These are phyloP conservation scores for Paraurostyla sp. DNA, from an alignment of 73 alveolate species.

Conservation along the genomic window DNA sequence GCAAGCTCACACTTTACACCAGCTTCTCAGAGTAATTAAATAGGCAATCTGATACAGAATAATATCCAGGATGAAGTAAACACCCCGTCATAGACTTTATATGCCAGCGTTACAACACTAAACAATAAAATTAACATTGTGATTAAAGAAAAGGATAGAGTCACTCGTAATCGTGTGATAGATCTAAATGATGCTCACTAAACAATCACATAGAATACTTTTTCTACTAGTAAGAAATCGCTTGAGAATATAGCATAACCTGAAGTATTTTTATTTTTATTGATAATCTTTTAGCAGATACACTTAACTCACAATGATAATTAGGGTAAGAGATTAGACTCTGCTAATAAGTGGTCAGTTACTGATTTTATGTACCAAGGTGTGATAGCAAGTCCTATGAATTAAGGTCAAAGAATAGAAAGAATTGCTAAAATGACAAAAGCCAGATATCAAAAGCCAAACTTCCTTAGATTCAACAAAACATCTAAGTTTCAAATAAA, in stretches of 20 bases:
- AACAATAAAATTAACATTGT: too few species aligned
- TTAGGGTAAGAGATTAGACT: too few species aligned
- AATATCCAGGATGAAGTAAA: too few species aligned
- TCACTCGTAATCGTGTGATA: background rate
- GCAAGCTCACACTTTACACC: too few species aligned
- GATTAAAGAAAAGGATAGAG: background rate
- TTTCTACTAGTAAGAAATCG: background rate
- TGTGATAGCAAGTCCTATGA: conserved; percentile 22
- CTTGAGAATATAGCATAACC: background rate
- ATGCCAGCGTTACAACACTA: too few species aligned
- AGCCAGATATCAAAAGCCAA: background rate
- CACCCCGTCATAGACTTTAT: too few species aligned
- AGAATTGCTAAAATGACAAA: background rate
- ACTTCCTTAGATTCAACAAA: background rate
- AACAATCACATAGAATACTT: conserved; percentile 1
- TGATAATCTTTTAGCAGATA: too few species aligned
- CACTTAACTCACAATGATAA: too few species aligned
- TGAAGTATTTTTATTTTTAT: background rate
- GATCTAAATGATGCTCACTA: background rate
- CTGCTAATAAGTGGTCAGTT: background rate
- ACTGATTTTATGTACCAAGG: conserved; percentile 20
- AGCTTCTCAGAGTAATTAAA: too few species aligned
- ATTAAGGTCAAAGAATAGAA: background rate
- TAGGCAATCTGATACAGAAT: too few species aligned
- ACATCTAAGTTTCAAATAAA: conserved; percentile 2